Evolutionary conservation across 805 yeast genomes (phyloP).

Genomic region (Ascoidea rubescens): DNA sequence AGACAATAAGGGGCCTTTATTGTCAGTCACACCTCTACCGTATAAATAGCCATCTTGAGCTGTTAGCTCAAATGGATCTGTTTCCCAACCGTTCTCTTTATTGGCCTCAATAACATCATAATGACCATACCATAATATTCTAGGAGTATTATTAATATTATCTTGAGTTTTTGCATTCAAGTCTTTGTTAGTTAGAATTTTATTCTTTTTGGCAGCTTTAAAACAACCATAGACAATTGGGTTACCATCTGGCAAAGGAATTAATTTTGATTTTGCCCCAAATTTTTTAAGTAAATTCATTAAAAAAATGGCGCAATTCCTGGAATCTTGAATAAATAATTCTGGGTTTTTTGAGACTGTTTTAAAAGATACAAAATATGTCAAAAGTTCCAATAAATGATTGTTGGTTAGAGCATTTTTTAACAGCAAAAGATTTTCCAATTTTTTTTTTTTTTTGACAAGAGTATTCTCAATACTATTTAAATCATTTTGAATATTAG

Average conservation of each 20-base stretch:
- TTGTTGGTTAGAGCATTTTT: slow-evolving; percentile 33
- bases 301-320: slow-evolving; percentile 75
- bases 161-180: slow-evolving; percentile 2
- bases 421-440: neutral
- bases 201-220: slow-evolving; percentile 23
- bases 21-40: slow-evolving; percentile 90
- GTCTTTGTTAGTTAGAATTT: neutral
- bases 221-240: slow-evolving; percentile 78
- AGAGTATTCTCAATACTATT: slow-evolving; percentile 4
- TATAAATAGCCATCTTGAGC: slow-evolving; percentile 76
- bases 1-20: slow-evolving; percentile 86
- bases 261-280: slow-evolving; percentile 58
- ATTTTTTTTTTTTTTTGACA: slow-evolving; percentile 1
- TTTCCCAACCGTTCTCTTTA: slow-evolving; percentile 47
- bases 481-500: slow-evolving; percentile 8
- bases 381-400: slow-evolving; percentile 46
- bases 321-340: slow-evolving; percentile 59
- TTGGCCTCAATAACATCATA: slow-evolving; percentile 86
- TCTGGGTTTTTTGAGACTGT: slow-evolving; percentile 70
- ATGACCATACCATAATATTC: slow-evolving; percentile 86
- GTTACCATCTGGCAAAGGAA: slow-evolving; percentile 68
- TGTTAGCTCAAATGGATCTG: slow-evolving; percentile 65
- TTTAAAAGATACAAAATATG: slow-evolving; percentile 48
- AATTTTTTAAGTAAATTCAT: slow-evolving; percentile 44
- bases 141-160: slow-evolving; percentile 15